Evolutionary conservation across 2,329 filamentous ascomycete genomes (phyloP).

Genomic region (Neocatenulostroma microsporum): DNA sequence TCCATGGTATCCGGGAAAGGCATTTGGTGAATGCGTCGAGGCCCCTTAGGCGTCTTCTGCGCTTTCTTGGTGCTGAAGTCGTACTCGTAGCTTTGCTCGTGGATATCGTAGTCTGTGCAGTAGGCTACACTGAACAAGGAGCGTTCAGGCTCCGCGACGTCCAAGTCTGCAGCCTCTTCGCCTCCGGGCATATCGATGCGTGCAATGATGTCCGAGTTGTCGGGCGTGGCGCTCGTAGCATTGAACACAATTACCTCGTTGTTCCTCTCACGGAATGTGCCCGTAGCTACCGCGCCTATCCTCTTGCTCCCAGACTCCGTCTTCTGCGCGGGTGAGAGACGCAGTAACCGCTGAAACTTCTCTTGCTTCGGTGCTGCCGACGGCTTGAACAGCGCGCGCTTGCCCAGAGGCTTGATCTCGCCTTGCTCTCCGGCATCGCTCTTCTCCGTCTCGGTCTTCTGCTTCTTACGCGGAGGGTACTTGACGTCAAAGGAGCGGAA

Average conservation of each 20-base stretch:
- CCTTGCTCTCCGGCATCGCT: slow-evolving; percentile 27
- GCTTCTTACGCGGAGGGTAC: slow-evolving; percentile 42
- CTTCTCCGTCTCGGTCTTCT: slow-evolving; percentile 30
- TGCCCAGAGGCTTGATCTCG: slow-evolving; percentile 42
- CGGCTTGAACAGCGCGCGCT: slow-evolving; percentile 45
- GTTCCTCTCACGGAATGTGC: slow-evolving; percentile 59
- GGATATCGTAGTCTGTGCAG: slow-evolving; percentile 68
- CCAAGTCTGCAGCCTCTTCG: slow-evolving; percentile 60
- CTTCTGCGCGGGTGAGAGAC: slow-evolving; percentile 49
- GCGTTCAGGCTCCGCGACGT: slow-evolving; percentile 56
- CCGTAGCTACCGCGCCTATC: slow-evolving; percentile 71
- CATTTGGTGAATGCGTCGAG: slow-evolving; percentile 38
- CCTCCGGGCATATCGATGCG: slow-evolving; percentile 44
- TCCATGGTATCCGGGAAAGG: slow-evolving; percentile 27
- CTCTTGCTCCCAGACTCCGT: slow-evolving; percentile 48
- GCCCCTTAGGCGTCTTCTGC: slow-evolving; percentile 33
- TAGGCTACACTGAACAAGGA: slow-evolving; percentile 66
- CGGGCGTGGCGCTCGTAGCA: slow-evolving; percentile 49
- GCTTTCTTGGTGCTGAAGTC: slow-evolving; percentile 37
- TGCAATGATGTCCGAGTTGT: slow-evolving; percentile 45
- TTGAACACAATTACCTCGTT: slow-evolving; percentile 77
- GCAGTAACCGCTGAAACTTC: slow-evolving; percentile 52
- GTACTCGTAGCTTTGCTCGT: slow-evolving; percentile 53
- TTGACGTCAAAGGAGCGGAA: slow-evolving; percentile 66
- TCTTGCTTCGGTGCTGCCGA: slow-evolving; percentile 42